Percentiles rank a stretch among this genome's conserved stretches.
Conservation (phyloP, 768 basidiomycete species). For the Russula ochroleuca region DNA sequence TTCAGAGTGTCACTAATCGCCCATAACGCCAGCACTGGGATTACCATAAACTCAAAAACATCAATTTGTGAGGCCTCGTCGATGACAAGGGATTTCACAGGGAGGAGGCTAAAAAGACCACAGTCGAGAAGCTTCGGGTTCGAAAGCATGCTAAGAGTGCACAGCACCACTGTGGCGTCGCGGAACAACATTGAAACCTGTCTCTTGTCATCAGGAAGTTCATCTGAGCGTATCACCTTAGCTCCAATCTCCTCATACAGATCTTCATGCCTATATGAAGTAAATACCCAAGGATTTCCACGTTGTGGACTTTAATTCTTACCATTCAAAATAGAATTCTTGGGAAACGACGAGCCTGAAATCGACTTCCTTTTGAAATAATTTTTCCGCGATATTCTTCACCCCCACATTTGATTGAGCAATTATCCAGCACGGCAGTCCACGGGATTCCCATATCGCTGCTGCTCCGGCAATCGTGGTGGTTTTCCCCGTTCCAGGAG, state of each 20-base stretch:
- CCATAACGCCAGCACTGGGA: constrained; percentile 8
- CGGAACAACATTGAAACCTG: constrained; percentile 34
- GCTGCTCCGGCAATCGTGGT: constrained; percentile 22
- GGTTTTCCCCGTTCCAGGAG: constrained; percentile 25
- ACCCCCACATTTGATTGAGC: constrained; percentile 83
- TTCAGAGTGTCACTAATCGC: neutral
- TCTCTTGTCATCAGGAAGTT: constrained; percentile 34
- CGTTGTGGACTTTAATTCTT: neutral
- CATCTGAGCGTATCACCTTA: constrained; percentile 41
- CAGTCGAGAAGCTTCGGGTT: constrained; percentile 39
- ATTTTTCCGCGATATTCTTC: constrained; percentile 77
- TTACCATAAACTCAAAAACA: constrained; percentile 46
- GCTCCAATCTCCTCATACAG: constrained; percentile 39
- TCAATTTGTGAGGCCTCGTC: constrained; percentile 55
- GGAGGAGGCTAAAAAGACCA: constrained; percentile 37
- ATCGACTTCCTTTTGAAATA: constrained; percentile 48
- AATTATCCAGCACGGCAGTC: constrained; percentile 55
- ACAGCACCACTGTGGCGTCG: constrained; percentile 39
- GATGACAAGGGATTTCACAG: constrained; percentile 47
- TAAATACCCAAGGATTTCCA: too few relatives aligned
- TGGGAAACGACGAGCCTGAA: constrained; percentile 50
- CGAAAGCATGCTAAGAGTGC: constrained; percentile 49
- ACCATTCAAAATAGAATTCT: constrained; percentile 34
- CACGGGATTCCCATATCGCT: constrained; percentile 5
- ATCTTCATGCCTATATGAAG: constrained; percentile 47